Conservation (phyloP, 2,329 filamentous ascomycete species). For the Aspergillus novoparasiticus region DNA sequence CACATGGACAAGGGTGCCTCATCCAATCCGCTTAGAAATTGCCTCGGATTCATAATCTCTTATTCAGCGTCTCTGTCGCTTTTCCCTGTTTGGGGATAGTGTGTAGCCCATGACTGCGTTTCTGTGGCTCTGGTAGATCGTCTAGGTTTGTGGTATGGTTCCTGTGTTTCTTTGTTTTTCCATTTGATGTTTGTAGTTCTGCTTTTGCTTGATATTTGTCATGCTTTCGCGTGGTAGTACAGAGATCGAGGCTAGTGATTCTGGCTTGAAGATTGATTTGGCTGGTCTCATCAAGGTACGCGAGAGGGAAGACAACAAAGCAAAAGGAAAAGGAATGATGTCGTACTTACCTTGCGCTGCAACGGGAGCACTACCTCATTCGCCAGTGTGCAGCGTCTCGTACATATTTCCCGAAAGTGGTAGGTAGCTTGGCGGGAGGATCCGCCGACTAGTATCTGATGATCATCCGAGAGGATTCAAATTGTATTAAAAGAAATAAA, state of each 20-base stretch:
- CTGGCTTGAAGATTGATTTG: neutral
- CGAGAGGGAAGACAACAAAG: neutral
- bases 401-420: slow-evolving; percentile 9
- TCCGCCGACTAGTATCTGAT: slow-evolving; percentile 12
- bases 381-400: neutral
- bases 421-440: slow-evolving; percentile 11
- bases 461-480: slow-evolving; percentile 9
- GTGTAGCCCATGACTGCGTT: neutral
- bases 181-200: neutral
- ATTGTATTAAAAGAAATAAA: neutral
- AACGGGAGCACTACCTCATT: slow-evolving; percentile 17
- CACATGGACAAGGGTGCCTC: slow-evolving; percentile 16
- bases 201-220: neutral
- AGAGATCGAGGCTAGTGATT: slow-evolving; percentile 1
- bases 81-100: neutral
- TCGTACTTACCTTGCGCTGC: neutral
- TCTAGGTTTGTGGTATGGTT: neutral
- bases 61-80: neutral
- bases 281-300: neutral
- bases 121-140: neutral
- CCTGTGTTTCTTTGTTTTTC: slow-evolving; percentile 1
- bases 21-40: neutral
- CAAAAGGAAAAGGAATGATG: neutral
- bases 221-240: neutral
- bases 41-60: neutral